phyloP scores from a whole-genome alignment of 2,329 filamentous ascomycete species.

The Pseudopithomyces chartarum region DNA sequence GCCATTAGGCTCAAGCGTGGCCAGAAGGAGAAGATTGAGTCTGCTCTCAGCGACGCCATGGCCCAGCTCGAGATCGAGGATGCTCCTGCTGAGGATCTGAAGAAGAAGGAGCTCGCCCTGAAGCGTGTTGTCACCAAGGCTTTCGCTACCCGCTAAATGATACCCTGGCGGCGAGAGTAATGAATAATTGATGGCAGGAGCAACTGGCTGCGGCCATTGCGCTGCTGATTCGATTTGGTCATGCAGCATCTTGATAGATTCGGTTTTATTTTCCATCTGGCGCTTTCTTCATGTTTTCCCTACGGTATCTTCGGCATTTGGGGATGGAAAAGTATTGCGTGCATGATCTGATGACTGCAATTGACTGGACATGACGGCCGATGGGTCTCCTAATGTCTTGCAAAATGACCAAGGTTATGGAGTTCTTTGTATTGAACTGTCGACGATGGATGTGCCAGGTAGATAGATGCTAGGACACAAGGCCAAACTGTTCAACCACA shows the following conservation, averaged over 20 bases:
- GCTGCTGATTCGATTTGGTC: conserved; percentile 26
- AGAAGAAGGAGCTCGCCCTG: conserved; percentile 99
- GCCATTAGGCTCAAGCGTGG: conserved; percentile 98
- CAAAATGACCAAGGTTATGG: conserved; percentile 9
- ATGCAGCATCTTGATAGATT: conserved; percentile 44
- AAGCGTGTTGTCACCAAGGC: conserved; percentile 99
- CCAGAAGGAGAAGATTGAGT: conserved; percentile 99
- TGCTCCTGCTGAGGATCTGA: conserved; percentile 87
- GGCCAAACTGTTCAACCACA: conserved; percentile 3
- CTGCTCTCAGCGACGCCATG: conserved; percentile 96
- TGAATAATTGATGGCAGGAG: conserved; percentile 27
- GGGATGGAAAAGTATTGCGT: conserved; percentile 20
- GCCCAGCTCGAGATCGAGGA: conserved; percentile 95
- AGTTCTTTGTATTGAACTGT: conserved; percentile 8
- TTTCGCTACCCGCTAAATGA: conserved; percentile 81
- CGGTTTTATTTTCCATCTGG: conserved; percentile 34
- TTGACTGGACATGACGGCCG: conserved; percentile 15
- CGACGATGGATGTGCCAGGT: conserved; percentile 5
- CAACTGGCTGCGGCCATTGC: conserved; percentile 28
- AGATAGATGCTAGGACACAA: conserved; percentile 4
- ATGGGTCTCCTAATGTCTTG: conserved; percentile 10
- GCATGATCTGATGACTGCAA: conserved; percentile 18
- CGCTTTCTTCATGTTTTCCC: conserved; percentile 26
- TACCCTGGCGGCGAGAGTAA: conserved; percentile 16
- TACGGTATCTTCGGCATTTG: conserved; percentile 16